Evolutionary conservation across 2,329 filamentous ascomycete species (phyloP), one percentile per base, ranked within the genome.

Genomic region (Geoglossum cookeanum): DNA sequence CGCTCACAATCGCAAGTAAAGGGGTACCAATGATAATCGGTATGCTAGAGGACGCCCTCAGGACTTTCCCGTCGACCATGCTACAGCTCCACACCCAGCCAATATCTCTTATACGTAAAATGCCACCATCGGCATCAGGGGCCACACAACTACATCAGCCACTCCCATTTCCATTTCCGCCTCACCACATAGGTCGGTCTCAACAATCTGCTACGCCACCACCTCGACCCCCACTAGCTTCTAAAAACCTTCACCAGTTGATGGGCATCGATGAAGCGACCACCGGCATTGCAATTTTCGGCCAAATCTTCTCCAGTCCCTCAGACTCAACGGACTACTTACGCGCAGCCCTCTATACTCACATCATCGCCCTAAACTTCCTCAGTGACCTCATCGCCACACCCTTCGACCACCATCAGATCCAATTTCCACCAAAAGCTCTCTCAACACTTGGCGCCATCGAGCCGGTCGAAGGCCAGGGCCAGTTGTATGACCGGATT

Each of bases 361-460:
- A 55, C 37, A 44, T 55, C n/a, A 17, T 55, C 54, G 54, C 33
- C 7, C n/a, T 44, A 33, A 55, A 55, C 22, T 55, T 45, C 30
- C 37, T 55, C 29, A 29, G 15, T 9, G 54, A 55, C 27, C 44
- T 55, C n/a, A 45, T 17, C 15, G 7, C 54, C 11, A 27, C 54
- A 32, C 22, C 54, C 3, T 44, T 17, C n/a, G 49, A 51, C 11
- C 6, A 32, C 17, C 11, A 13, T 1, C 27, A 13, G 4, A 17
- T 37, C 30, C 49, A 53, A 35, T 53, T 53, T 32, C 49, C 30
- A 35, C 49, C 49, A 5, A 32, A 53, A 30, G 49, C 49, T 53
- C 30, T 53, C 11, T 53, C 49, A 32, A 53, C 49, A 7, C 49
- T 33, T 53, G 49, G 49, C 15, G 49, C 33, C 49, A 53, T 53